Percentiles rank a stretch among this genome's conserved stretches.
Evolutionary conservation across 1,284 basidiomycete genomes (phyloP).

Genomic region (Ceratobasidium theobromae): DNA sequence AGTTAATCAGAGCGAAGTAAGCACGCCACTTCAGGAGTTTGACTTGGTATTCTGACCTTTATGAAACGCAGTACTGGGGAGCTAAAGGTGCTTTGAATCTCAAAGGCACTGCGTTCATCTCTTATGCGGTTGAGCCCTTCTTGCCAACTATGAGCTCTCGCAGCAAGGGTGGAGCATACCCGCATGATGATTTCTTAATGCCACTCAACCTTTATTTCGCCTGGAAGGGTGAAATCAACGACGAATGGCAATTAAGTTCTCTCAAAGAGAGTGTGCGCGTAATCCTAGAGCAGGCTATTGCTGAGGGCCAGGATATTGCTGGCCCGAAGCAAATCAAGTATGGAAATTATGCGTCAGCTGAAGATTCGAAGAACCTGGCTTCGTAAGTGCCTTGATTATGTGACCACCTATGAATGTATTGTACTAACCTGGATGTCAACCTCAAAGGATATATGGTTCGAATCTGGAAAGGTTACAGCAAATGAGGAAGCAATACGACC

Average conservation of each 20-base stretch:
- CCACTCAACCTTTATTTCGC: conserved; percentile 55
- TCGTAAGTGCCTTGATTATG: conserved; percentile 14
- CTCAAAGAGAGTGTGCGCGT: conserved; percentile 46
- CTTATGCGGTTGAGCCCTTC: conserved; percentile 61
- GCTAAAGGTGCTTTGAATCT: conserved; percentile 39
- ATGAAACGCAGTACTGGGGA: conserved; percentile 45
- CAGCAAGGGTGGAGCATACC: conserved; percentile 41
- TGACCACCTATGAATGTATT: neutral
- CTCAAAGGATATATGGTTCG: conserved; percentile 52
- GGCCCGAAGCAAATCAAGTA: conserved; percentile 49
- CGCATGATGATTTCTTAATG: conserved; percentile 46
- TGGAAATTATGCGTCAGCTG: conserved; percentile 51
- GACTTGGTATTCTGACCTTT: neutral
- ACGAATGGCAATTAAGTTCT: conserved; percentile 48
- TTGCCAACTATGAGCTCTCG: conserved; percentile 50
- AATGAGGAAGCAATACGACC: conserved; percentile 52
- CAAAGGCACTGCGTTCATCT: conserved; percentile 46
- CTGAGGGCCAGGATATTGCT: conserved; percentile 49
- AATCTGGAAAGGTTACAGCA: conserved; percentile 48
- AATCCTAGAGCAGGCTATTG: conserved; percentile 46
- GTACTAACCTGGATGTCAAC: conserved; percentile 42
- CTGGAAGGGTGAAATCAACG: conserved; percentile 46
- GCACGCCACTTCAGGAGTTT: conserved; percentile 32
- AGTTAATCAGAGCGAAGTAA: conserved; percentile 53
- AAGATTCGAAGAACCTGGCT: neutral